Evolutionary conservation across 2,329 filamentous ascomycete genomes (phyloP), one percentile per base, ranked within the genome.

Genomic region (Talaromyces islandicus): DNA sequence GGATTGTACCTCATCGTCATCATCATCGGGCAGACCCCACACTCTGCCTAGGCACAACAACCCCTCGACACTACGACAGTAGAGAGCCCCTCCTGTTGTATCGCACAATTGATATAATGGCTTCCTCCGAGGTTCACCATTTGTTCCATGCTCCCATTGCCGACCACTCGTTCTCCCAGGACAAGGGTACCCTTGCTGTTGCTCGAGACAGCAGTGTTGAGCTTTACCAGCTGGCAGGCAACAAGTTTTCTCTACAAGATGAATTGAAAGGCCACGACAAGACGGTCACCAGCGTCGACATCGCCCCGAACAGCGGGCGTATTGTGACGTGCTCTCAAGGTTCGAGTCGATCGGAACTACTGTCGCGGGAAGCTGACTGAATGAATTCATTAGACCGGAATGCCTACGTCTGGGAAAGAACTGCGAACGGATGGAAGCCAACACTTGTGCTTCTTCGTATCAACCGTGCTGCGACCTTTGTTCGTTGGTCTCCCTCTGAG

Each of bases 251-350:
- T 73, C 81, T 97, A 66, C 88, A 93, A 74, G 92, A 97, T 75
- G 91, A 97, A 79, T 83, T 99, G 62, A 94, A 92, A 72, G 94
- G 92, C 51, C 94, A 99, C 71, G 95, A 99, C 76, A 99, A 99
- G 81, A 92, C 88, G 1, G 91, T 99, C 56, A 99, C 94, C 1
- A 89, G 94, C 68, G 91, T 99, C 25, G 94, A 99, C 71, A 96
- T 99, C 78, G 93, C 94, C 1, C 90, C 92, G 19, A 86, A 85
- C 64, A 93, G 87, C 66, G 93, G 94, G 60, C 91, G 91, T 72
- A 99, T 99, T 70, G 94, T 99, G 38, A 96, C 94, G 58, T 99
- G 93, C 80, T 97, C 93, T 25, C 94, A 99, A 80, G 92, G 91
- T 93, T 68, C 58, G 56, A 35, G 57, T 56, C 35, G 29, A 19